These are phyloP conservation scores for Leccinum subtestaceum DNA, from an alignment of 768 basidiomycete genomes.

Conservation along the genomic window DNA sequence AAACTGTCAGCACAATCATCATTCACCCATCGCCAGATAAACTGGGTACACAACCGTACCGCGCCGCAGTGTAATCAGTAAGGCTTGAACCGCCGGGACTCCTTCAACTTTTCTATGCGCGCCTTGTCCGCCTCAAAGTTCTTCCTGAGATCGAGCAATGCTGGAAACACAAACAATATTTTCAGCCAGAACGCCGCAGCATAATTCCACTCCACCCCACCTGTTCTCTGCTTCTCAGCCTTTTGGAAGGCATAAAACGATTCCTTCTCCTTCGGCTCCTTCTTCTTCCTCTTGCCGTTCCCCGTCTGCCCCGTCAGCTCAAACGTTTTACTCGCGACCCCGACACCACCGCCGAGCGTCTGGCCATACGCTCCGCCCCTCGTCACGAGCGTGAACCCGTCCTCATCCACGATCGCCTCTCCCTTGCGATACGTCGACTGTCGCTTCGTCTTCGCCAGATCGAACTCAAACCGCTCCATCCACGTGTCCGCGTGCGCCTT, in stretches of 20 bases:
- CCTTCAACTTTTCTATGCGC: constrained; percentile 45
- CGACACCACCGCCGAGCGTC: constrained; percentile 78
- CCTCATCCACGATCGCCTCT: constrained; percentile 88
- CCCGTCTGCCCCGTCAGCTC: constrained; percentile 35
- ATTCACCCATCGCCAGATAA: not conserved
- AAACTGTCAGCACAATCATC: not conserved
- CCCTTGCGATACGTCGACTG: constrained; percentile 73
- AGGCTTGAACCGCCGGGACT: constrained; percentile 80
- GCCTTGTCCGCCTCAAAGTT: constrained; percentile 89
- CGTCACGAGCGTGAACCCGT: constrained; percentile 94
- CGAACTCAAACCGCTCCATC: constrained; percentile 73
- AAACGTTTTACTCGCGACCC: constrained; percentile 60
- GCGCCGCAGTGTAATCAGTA: constrained; percentile 47
- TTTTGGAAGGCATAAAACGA: constrained; percentile 90
- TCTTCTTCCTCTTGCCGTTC: constrained; percentile 41
- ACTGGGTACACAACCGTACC: not conserved
- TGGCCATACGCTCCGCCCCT: constrained; percentile 88
- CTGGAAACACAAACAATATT: constrained; percentile 30
- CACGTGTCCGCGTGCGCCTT: constrained; percentile 78
- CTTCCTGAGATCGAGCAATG: constrained; percentile 58
- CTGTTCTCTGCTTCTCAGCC: constrained; percentile 83
- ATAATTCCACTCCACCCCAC: constrained; percentile 38
- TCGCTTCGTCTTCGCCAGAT: constrained; percentile 51
- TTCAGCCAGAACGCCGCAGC: not conserved
- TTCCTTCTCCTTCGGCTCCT: constrained; percentile 64